phyloP scores from a whole-genome alignment of 257 asterid genomes.

The Solanum virginianum region DNA sequence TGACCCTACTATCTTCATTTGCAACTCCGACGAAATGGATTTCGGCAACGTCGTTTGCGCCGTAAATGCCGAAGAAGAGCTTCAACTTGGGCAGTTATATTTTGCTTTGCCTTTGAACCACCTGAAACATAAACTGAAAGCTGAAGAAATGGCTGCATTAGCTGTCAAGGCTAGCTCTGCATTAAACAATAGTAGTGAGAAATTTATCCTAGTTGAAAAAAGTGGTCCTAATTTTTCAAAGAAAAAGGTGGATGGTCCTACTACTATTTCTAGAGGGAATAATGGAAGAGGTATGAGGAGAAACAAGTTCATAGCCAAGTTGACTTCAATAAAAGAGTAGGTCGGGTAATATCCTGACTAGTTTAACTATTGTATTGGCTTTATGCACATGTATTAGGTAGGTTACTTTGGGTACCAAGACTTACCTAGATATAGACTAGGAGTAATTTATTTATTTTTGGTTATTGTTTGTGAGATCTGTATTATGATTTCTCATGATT shows the following conservation, averaged over 20 bases:
- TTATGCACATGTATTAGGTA: neutral
- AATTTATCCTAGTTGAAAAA: constrained; percentile 21
- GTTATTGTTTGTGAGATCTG: neutral
- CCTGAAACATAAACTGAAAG: constrained; percentile 43
- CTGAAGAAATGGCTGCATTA: constrained; percentile 98
- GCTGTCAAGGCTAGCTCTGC: constrained; percentile 95
- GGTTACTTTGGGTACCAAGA: neutral
- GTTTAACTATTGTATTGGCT: neutral
- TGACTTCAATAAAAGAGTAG: constrained; percentile 75
- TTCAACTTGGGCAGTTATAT: constrained; percentile 73
- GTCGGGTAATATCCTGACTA: constrained; percentile 1
- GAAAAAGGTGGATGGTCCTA: neutral
- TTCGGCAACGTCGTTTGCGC: constrained; percentile 65
- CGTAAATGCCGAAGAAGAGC: constrained; percentile 59
- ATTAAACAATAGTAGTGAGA: constrained; percentile 32
- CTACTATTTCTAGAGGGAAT: neutral
- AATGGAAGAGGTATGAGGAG: constrained; percentile 12
- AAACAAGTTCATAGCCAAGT: constrained; percentile 27
- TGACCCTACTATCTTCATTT: constrained; percentile 57
- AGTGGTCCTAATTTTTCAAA: neutral
- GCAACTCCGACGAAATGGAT: constrained; percentile 92
- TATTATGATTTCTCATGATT: neutral
- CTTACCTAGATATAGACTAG: neutral
- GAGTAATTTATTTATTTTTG: neutral
- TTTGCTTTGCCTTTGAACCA: constrained; percentile 66